Evolutionary conservation across 1,139 yeast species (phyloP).

Genomic region (Taphrina confusa): DNA sequence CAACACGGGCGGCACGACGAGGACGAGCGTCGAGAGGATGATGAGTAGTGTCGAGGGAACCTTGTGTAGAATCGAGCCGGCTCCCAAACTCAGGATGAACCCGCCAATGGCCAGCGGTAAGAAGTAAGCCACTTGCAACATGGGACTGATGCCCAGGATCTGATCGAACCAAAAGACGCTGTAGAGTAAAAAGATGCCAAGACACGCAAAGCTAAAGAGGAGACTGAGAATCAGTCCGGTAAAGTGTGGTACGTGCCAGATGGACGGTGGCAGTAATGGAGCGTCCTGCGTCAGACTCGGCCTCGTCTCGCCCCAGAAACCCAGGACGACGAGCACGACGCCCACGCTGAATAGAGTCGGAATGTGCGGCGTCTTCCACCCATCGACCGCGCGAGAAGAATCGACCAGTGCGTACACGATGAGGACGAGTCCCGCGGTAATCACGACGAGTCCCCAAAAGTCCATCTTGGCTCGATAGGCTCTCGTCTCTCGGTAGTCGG

Average conservation of each 20-base stretch:
- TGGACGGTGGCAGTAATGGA: slow-evolving; percentile 11
- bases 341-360: slow-evolving; percentile 7
- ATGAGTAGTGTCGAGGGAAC: slow-evolving; percentile 7
- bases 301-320: slow-evolving; percentile 17
- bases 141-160: neutral
- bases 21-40: slow-evolving; percentile 5
- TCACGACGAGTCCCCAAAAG: slow-evolving; percentile 2
- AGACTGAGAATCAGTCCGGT: slow-evolving; percentile 3
- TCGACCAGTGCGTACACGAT: slow-evolving; percentile 24
- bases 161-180: slow-evolving; percentile 15
- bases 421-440: slow-evolving; percentile 23
- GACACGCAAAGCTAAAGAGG: slow-evolving; percentile 11
- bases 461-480: slow-evolving; percentile 18
- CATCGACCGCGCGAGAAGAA: slow-evolving; percentile 8
- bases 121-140: slow-evolving; percentile 15
- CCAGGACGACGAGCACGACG: neutral
- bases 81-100: slow-evolving; percentile 10
- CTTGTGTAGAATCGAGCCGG: neutral
- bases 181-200: slow-evolving; percentile 10
- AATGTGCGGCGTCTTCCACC: slow-evolving; percentile 20
- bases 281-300: neutral
- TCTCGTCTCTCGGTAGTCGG: slow-evolving; percentile 4
- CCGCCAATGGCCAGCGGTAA: slow-evolving; percentile 13
- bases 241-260: slow-evolving; percentile 5
- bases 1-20: slow-evolving; percentile 6